These are phyloP conservation scores for Pseudonitzschia multistriata DNA, from an alignment of 108 stramenopile genomes.

Conservation along the genomic window DNA sequence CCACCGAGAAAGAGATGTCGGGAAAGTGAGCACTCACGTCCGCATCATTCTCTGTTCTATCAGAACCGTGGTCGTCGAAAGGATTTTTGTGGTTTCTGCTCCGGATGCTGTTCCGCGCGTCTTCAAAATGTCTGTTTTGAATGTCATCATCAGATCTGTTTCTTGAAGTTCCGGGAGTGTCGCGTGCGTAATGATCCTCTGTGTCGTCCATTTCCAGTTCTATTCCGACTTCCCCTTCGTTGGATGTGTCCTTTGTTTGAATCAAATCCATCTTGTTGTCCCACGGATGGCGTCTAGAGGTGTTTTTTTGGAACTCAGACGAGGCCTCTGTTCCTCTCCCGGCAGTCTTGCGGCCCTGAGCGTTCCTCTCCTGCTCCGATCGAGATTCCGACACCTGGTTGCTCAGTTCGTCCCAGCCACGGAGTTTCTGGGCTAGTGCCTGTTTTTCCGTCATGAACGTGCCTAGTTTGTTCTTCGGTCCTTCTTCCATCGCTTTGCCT, in stretches of 20 bases:
- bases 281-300: conserved; percentile 31
- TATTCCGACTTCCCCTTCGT: conserved; percentile 28
- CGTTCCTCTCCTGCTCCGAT: conserved; percentile 12
- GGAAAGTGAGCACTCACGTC: background rate
- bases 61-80: background rate
- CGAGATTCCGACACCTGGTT: conserved; percentile 3
- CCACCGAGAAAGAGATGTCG: background rate
- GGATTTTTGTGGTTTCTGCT: background rate
- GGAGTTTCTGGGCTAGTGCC: conserved; percentile 38
- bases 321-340: background rate
- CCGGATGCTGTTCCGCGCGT: background rate
- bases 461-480: conserved; percentile 13
- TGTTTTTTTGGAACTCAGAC: background rate
- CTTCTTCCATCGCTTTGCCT: background rate
- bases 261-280: conserved; percentile 10
- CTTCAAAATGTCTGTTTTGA: background rate
- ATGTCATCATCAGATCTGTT: background rate
- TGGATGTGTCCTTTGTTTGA: conserved; percentile 27
- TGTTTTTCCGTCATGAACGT: conserved; percentile 21
- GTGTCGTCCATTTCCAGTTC: conserved; percentile 21
- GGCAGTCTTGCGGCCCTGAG: background rate
- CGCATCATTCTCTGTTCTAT: background rate
- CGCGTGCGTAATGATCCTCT: background rate
- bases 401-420: conserved; percentile 48
- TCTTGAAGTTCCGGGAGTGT: background rate